These are phyloP conservation scores for Arthrobotrys sphaeroides DNA, from an alignment of 2,329 filamentous ascomycete genomes.

Conservation along the genomic window DNA sequence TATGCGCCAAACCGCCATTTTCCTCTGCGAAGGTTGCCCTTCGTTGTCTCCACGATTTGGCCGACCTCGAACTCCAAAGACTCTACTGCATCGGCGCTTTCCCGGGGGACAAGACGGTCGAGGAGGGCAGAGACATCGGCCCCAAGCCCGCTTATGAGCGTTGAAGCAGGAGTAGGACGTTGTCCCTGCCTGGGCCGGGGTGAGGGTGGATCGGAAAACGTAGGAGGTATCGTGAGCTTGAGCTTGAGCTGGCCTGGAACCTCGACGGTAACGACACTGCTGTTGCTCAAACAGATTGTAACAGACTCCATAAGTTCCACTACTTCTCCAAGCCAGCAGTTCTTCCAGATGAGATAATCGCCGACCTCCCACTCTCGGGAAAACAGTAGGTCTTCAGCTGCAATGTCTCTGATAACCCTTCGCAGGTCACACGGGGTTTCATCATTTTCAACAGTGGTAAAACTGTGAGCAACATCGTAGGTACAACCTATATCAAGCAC, in stretches of 20 bases:
- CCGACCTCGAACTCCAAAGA: conserved; percentile 62
- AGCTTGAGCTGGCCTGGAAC: conserved; percentile 63
- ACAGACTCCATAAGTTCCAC: conserved; percentile 65
- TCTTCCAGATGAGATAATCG: conserved; percentile 66
- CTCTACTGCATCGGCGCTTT: conserved; percentile 57
- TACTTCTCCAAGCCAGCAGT: conserved; percentile 68
- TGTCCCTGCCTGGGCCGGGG: conserved; percentile 52
- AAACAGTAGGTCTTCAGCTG: conserved; percentile 63
- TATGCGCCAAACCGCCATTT: conserved; percentile 67
- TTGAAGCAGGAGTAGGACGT: neutral
- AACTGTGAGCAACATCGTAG: conserved; percentile 55
- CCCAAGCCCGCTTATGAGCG: conserved; percentile 6
- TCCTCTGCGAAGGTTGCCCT: conserved; percentile 66
- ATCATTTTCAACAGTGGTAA: conserved; percentile 32
- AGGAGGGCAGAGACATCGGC: conserved; percentile 28
- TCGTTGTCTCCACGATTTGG: conserved; percentile 66
- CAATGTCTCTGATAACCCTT: conserved; percentile 58
- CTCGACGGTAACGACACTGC: conserved; percentile 67
- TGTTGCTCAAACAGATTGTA: conserved; percentile 66
- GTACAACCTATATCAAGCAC: conserved; percentile 65
- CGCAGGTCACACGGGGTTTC: conserved; percentile 59
- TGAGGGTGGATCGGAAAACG: neutral
- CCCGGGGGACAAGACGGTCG: conserved; percentile 44
- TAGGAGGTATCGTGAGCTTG: conserved; percentile 57
- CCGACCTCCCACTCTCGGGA: conserved; percentile 65